Evolutionary conservation across 805 yeast genomes (phyloP).

Genomic region (Zygosaccharomyces siamensis): DNA sequence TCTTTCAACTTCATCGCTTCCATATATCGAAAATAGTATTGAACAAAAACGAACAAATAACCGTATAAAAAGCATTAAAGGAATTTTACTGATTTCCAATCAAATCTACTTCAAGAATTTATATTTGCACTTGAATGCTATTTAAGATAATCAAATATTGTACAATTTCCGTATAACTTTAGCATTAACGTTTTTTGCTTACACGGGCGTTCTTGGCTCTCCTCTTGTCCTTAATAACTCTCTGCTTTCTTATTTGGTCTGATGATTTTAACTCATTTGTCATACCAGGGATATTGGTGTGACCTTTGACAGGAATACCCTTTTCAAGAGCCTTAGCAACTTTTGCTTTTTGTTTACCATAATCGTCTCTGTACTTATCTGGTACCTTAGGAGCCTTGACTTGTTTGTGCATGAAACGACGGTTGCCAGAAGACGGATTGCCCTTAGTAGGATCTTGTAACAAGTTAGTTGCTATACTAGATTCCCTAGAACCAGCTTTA

Average conservation of each 20-base stretch:
- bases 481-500: constrained; percentile 53
- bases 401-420: constrained; percentile 67
- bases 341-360: constrained; percentile 71
- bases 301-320: constrained; percentile 70
- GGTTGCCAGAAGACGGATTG: constrained; percentile 30
- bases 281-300: constrained; percentile 37
- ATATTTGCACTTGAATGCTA: not conserved
- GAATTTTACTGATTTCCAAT: not conserved
- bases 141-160: not conserved
- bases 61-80: too few species aligned
- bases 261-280: constrained; percentile 57
- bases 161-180: not conserved
- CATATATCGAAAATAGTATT: not conserved
- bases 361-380: constrained; percentile 88
- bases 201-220: constrained; percentile 87
- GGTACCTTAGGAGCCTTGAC: constrained; percentile 81
- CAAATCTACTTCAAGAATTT: not conserved
- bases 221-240: constrained; percentile 65
- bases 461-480: constrained; percentile 32
- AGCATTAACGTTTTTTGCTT: constrained; percentile 36
- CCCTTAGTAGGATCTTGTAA: constrained; percentile 32
- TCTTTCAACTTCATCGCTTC: not conserved
- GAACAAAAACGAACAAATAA: not conserved
- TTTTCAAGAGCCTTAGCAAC: constrained; percentile 73
- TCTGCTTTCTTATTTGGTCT: constrained; percentile 72